Conservation (phyloP, 805 yeast species). For the Dipodascus geniculatus region DNA sequence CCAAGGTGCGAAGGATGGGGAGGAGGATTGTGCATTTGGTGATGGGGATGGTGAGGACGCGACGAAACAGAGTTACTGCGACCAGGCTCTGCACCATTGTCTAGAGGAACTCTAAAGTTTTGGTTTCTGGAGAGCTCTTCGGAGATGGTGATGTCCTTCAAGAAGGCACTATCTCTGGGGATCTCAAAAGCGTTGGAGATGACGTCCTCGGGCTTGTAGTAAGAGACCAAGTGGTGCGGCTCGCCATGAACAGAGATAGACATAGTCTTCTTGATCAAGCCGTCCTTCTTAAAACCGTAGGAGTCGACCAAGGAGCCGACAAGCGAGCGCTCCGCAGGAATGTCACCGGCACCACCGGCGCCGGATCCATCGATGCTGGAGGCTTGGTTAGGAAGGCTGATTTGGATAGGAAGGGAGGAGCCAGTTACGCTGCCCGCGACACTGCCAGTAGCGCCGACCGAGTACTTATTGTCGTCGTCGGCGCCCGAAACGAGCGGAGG, state of each 20-base stretch:
- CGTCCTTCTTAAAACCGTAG: slow-evolving; percentile 55
- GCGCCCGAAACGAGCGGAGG: neutral
- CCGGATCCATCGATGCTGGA: slow-evolving; percentile 3
- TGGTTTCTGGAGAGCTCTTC: slow-evolving; percentile 25
- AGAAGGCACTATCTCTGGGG: slow-evolving; percentile 42
- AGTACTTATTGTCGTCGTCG: slow-evolving; percentile 4
- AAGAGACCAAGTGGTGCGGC: slow-evolving; percentile 55
- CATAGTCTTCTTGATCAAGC: slow-evolving; percentile 74
- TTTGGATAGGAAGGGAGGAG: slow-evolving; percentile 1
- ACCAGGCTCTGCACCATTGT: slow-evolving; percentile 5
- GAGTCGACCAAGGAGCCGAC: slow-evolving; percentile 49
- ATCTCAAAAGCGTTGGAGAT: slow-evolving; percentile 39
- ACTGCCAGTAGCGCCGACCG: slow-evolving; percentile 3
- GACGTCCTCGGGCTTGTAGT: slow-evolving; percentile 70
- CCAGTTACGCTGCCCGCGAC: neutral
- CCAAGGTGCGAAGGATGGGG: slow-evolving; percentile 7
- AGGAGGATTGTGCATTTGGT: slow-evolving; percentile 7
- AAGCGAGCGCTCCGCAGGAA: slow-evolving; percentile 30
- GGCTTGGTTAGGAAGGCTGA: slow-evolving; percentile 2
- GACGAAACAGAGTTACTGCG: slow-evolving; percentile 3
- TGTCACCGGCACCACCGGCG: slow-evolving; percentile 7
- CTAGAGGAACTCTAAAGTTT: slow-evolving; percentile 26
- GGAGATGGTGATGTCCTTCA: slow-evolving; percentile 35
- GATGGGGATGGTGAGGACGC: slow-evolving; percentile 8
- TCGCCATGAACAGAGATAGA: slow-evolving; percentile 41